These are phyloP conservation scores for Tolypocladium paradoxum DNA, from an alignment of 2,329 filamentous ascomycete species.

Conservation along the genomic window DNA sequence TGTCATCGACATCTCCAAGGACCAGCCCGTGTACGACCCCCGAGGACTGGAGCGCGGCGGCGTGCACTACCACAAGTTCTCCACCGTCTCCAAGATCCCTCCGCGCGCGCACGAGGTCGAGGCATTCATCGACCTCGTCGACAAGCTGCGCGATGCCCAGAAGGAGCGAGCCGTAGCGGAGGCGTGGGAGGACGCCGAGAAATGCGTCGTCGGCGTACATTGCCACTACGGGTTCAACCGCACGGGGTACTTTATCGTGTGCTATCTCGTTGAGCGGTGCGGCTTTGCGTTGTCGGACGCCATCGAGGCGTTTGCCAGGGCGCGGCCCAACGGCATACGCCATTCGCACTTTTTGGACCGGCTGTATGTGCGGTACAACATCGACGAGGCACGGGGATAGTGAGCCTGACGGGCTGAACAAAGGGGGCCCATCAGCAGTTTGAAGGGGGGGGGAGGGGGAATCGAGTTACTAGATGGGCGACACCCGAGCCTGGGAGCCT, in stretches of 20 bases:
- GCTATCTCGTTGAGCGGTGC: constrained; percentile 77
- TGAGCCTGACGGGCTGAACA: background rate
- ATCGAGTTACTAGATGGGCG: no score
- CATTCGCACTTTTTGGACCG: constrained; percentile 84
- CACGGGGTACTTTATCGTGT: constrained; percentile 83
- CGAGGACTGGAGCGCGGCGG: constrained; percentile 53
- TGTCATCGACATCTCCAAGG: constrained; percentile 84
- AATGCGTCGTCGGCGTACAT: constrained; percentile 65
- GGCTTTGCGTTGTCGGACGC: constrained; percentile 64
- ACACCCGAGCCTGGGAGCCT: background rate
- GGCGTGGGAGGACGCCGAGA: constrained; percentile 26
- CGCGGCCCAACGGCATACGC: constrained; percentile 71
- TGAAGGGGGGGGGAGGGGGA: no score
- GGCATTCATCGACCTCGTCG: constrained; percentile 45
- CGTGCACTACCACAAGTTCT: constrained; percentile 73
- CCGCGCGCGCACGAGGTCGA: constrained; percentile 48
- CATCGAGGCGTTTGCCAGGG: constrained; percentile 63
- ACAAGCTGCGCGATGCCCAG: constrained; percentile 47
- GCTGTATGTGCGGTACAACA: constrained; percentile 63
- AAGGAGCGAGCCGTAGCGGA: constrained; percentile 21
- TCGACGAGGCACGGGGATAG: constrained; percentile 9
- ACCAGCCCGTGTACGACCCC: constrained; percentile 82
- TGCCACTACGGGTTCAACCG: constrained; percentile 96
- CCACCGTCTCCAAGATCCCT: constrained; percentile 85
- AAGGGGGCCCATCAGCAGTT: background rate